phyloP scores from a whole-genome alignment of 2,329 filamentous ascomycete species.

The Didymella lethalis region DNA sequence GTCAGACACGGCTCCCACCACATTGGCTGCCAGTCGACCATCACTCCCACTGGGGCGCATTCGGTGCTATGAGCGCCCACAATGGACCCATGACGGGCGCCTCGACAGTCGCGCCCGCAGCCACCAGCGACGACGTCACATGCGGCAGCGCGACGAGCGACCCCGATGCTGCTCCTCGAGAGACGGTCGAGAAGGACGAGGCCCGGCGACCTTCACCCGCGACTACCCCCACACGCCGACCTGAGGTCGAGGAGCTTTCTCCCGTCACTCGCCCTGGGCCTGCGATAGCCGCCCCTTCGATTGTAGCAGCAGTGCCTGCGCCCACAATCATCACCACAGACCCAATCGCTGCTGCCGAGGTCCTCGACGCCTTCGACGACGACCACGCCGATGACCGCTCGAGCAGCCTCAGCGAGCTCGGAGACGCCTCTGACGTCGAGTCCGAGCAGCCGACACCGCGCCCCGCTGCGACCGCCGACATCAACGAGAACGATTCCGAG shows the following conservation, averaged over 20 bases:
- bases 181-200: slow-evolving; percentile 12
- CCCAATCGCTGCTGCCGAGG: slow-evolving; percentile 22
- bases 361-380: slow-evolving; percentile 38
- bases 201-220: slow-evolving; percentile 47
- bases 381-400: slow-evolving; percentile 70
- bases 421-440: slow-evolving; percentile 74
- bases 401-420: slow-evolving; percentile 92
- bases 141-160: slow-evolving; percentile 1
- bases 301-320: slow-evolving; percentile 38
- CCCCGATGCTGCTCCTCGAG: neutral
- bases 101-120: slow-evolving; percentile 44
- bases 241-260: slow-evolving; percentile 29
- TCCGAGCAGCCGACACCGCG: slow-evolving; percentile 48
- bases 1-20: slow-evolving; percentile 16
- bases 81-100: slow-evolving; percentile 45
- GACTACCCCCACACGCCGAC: slow-evolving; percentile 53
- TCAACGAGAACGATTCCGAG: slow-evolving; percentile 74
- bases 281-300: slow-evolving; percentile 27
- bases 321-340: slow-evolving; percentile 31
- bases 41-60: slow-evolving; percentile 48
- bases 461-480: slow-evolving; percentile 27
- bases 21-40: slow-evolving; percentile 41
- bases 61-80: slow-evolving; percentile 40
- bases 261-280: slow-evolving; percentile 24
- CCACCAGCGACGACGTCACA: slow-evolving; percentile 23